Evolutionary conservation across 768 basidiomycete species (phyloP), one percentile per base, ranked within the genome.

Genomic region (Tephrocybe sp.): DNA sequence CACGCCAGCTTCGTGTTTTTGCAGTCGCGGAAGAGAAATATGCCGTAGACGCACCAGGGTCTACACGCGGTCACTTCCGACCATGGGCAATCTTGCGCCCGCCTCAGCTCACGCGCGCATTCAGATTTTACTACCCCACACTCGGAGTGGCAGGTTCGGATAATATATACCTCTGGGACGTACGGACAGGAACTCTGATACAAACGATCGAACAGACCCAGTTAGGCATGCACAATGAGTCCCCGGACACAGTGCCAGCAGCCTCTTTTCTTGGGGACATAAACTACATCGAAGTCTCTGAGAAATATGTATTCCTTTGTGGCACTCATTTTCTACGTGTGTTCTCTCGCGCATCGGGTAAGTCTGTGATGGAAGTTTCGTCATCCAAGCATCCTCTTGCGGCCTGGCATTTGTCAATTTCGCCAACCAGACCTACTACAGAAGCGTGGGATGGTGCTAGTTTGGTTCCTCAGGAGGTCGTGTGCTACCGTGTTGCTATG

Each of bases 81-180:
- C 80, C 87, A 0, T 87, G 84, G 78, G 79, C 81, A 0, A 64
- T 84, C 19, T 66, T 90, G 10, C 61, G 60, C 4, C 65, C 75
- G 43, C 81, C 83, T 4, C 70, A 62, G 20, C 30, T 47, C 7
- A 73, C 73, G 2, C 62, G 68, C 3, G 87, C 87, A 0, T 89
- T 78, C 65, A 78, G 86, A 13, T 79, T 88, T 52, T 82, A 81
- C 7, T 85, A 84, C 60, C 88, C 88, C 1, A 79, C 74, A 10
- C 68, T 92, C 6, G 66, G 87, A 2, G 78, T 80, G 2, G 75
- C 77, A 0, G 71, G 74, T 1, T 23, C 54, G 13, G 60, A 67
- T 14, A 64, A 63, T 32, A 81, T 81, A 0, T 87, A 76, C 54
- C 51, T 90, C 2, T 89, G 80, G 76, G 80, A 92, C 56, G 69